Evolutionary conservation across 2,329 filamentous ascomycete species (phyloP), one percentile per base, ranked within the genome.

Genomic region (Camillea tinctor): DNA sequence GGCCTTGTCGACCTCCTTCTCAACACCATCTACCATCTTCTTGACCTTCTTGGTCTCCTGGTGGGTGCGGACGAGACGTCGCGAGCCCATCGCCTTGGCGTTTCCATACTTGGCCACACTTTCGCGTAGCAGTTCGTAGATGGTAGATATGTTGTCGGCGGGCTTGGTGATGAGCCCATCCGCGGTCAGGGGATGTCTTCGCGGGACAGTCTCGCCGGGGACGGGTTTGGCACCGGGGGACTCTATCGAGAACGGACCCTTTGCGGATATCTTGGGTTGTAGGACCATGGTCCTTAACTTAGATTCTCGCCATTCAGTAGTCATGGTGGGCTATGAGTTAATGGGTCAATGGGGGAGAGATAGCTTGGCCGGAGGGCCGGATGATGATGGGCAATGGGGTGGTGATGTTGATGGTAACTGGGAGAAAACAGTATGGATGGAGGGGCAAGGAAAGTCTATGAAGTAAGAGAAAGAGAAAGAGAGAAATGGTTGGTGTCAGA

Each of bases 1-100:
- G 72, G 91, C 84, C 86, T 96, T 96, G 74, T 94, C 90, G 24
- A 93, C 85, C 76, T 93, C 85, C 70, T 85, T 79, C 81, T 94
- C 89, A 71, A 88, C 84, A 65, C 92, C 92, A 73, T 95, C 90
- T 51, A 96, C 80, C 60, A 93, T 83, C 83, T 93, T 95, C 85
- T 94, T 95, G 74, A 96, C 80, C 82, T 92, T 94, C 82, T 94
- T 96, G 70, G 86, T 90, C 78, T 96, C 92, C 68, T 88, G 83
- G 75, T 95, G 91, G 40, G 87, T 89, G 75, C 89, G 84, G 76
- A 96, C 78, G 61, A 95, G 82, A 74, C 85, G 88, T 65, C 92
- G 88, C 68, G 85, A 87, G 63, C 90, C 92, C 66, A 91, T 77
- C 60, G 83, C 84, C 73, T 87, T 87, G 59, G 82, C 79, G 69